Evolutionary conservation across 805 yeast species (phyloP), one percentile per base, ranked within the genome.

Genomic region (Ogataea angusta): DNA sequence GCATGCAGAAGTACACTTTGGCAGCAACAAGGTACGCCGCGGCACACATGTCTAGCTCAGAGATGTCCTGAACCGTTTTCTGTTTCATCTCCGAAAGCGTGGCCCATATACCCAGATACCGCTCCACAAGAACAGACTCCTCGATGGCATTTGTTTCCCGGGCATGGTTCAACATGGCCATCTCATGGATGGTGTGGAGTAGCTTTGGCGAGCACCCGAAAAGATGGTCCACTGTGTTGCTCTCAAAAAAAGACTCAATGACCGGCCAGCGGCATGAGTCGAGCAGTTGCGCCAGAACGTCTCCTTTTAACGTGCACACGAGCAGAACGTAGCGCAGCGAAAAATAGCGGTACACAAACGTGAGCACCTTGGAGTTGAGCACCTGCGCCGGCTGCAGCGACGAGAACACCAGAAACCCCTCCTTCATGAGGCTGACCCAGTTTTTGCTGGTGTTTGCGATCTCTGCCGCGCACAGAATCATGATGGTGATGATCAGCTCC

Each of bases 191-290:
- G 3, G 50, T 36, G 35, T 48, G 36, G 3, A 62, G 36, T 10
- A 63, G 47, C 30, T 50, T 36, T 2, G 67, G 65, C 0, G 67
- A 60, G 40, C 66, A 62, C 4, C 68, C 67, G 45, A 59, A 54
- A 58, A 62, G 52, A 27, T 60, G 60, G 34, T 63, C 68, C 10
- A 62, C 49, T 5, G 36, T 33, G 18, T 49, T 49, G 26, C 33
- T 43, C n/a, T 51, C 49, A 41, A 59, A 63, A 21, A 60, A 46
- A 3, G 25, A 19, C 7, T 46, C 54, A 3, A 62, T 47, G 5
- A 50, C 34, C 17, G 58, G 60, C 57, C 63, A 52, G 5, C 58
- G 56, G 25, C 54, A 51, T 5, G 38, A 19, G 2, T 38, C 38
- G 12, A 49, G 12, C 25, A 63, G 47, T 3, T 26, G 30, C 0